Base-by-base conservation (phyloP, 192 early-diverging fungal species). In the Coemansia sp. region DNA sequence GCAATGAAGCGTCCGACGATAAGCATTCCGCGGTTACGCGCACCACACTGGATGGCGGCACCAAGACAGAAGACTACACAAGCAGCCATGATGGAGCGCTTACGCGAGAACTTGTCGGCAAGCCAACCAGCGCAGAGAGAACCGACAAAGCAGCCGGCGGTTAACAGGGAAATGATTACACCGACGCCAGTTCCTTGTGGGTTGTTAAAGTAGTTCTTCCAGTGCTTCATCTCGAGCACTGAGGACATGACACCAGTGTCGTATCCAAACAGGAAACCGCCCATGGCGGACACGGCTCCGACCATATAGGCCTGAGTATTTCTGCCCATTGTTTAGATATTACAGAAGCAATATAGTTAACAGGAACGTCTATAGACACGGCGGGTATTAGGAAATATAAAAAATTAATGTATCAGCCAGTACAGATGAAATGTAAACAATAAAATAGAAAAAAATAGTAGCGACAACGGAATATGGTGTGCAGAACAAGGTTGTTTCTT, bases 1-100 rank as follows among this genome's bases (percentile, higher is more conserved):
- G 82, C 80, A 32, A 97, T 67, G 60, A 88, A 78, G 46, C 94
- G 87, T 41, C 91, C 92, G 37, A 68, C 77, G 33, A 86, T 81
- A 15, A 94, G 78, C 80, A 89, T 79, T 28, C 53, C 76, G 34
- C 78, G 68, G 46, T 74, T 78, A 25, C 66, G 70, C 13, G 85
- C 41, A 8, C 75, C 78, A 23, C 83, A 76, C 60, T 93, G 90
- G 40, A 93, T 67, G 41, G 83, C 62, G 29, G 81, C 83, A 32
- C 94, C 94, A 22, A 92, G 39, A 14, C 79, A 65, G 64, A 91
- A 97, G 33, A 88, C 64, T 15, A 70, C 33, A n/a, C 79, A 81
- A 20, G 81, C 80, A 4, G 68, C 35, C 60, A 88, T 82, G 54
- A 92, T 84, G 7, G 86, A 81, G 34, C 66, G 72, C 48, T 87